Conservation (phyloP, 2,329 filamentous ascomycete genomes). For the Stachybotrys chartarum region DNA sequence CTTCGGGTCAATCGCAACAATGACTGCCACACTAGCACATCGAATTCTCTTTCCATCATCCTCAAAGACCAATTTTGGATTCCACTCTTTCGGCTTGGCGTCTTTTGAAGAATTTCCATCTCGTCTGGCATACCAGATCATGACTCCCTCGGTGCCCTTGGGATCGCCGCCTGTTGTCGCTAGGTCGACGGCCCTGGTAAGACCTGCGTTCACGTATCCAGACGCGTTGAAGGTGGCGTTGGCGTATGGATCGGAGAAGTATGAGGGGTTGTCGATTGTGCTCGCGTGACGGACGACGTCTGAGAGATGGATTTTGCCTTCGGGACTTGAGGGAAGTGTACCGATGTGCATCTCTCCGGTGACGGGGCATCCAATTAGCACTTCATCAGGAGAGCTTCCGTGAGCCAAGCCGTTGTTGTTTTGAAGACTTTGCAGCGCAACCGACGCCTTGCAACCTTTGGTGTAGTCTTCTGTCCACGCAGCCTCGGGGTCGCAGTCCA, state of each 20-base stretch:
- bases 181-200: slow-evolving; percentile 33
- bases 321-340: slow-evolving; percentile 11
- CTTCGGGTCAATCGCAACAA: slow-evolving; percentile 44
- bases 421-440: slow-evolving; percentile 37
- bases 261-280: slow-evolving; percentile 50
- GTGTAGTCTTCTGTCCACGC: slow-evolving; percentile 13
- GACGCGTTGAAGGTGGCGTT: slow-evolving; percentile 37
- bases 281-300: slow-evolving; percentile 36
- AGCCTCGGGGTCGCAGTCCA: slow-evolving; percentile 24
- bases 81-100: slow-evolving; percentile 20
- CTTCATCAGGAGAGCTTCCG: slow-evolving; percentile 30
- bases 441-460: slow-evolving; percentile 29
- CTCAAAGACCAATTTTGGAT: slow-evolving; percentile 44
- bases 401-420: slow-evolving; percentile 52
- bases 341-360: slow-evolving; percentile 41
- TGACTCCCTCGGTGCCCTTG: slow-evolving; percentile 29
- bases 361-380: slow-evolving; percentile 33
- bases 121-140: slow-evolving; percentile 35
- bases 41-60: slow-evolving; percentile 47
- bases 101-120: not conserved
- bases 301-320: slow-evolving; percentile 19
- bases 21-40: slow-evolving; percentile 40
- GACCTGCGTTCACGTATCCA: slow-evolving; percentile 44
- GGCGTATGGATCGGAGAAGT: slow-evolving; percentile 46
- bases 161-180: slow-evolving; percentile 18